Base-by-base conservation (phyloP, 169 alveolate species). In the Cryptosporidium canis region DNA sequence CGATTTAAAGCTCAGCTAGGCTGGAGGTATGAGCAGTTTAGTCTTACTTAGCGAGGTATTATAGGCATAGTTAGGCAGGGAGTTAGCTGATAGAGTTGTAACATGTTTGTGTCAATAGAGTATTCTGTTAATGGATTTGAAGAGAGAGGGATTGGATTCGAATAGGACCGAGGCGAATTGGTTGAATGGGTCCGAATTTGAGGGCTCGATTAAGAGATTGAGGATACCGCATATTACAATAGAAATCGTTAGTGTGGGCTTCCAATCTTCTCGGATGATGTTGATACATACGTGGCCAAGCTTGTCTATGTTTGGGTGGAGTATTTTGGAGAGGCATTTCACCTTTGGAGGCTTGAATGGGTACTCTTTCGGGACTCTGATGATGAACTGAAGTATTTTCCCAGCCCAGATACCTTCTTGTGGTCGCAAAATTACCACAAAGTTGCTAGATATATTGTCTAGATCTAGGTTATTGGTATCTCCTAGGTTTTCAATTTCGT, bases 181-280 rank as follows among this genome's bases (percentile, higher is more conserved):
- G 63, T 95, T 95, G 29, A 95, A 83, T n/a, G 97, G 97, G 65
- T 95, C 96, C 82, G 92, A 92, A 6, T 96, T 95, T 71, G 93
- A 93, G 35, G 97, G 97, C 55, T 93, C 96, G 58, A 91, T 91
- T 85, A 95, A 93, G 61, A 95, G 90, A 87, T 92, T 94, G 58
- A 92, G 83, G 16, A 95, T 92, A 27, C 98, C 98, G 67, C 94
- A 92, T 58, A 96, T 94, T 45, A 95, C 95, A 29, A 96, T 90
- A n/a, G 94, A 93, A 43, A 95, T 92, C 33, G 95, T 92, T 47
- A 94, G 93, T 58, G 95, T 96, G 12, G 98, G 98, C 83, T 94
- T 95, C 98, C 99, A 97, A 85, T 96, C 99, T 33, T 94, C 98
- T 90, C 98, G 90, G 66, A 97, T 72, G 47, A 96, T 95, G 83